phyloP scores from a whole-genome alignment of 495 filamentous ascomycete genomes.

The Hypoxylon lienhwacheense region DNA sequence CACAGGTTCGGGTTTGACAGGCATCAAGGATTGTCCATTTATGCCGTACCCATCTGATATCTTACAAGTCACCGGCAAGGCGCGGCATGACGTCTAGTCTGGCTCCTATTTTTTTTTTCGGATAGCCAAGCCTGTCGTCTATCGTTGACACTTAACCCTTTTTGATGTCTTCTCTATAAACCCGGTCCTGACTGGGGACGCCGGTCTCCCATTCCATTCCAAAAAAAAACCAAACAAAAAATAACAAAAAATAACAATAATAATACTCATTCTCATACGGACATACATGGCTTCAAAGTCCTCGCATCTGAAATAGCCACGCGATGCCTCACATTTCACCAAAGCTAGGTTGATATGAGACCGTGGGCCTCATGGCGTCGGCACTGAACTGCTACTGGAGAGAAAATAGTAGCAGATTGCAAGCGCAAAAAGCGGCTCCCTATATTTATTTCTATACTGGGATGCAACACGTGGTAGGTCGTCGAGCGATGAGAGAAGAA shows the following conservation, averaged over 20 bases:
- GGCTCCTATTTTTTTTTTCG: conserved; percentile 12
- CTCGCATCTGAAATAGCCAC: conserved; percentile 7
- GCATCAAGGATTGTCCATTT: conserved; percentile 17
- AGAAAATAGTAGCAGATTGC: conserved; percentile 5
- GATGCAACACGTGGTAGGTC: conserved; percentile 33
- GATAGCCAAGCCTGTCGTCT: conserved; percentile 28
- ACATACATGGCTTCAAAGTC: too few species aligned
- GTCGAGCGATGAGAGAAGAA: neutral
- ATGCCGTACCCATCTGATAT: conserved; percentile 26
- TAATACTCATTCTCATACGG: too few species aligned
- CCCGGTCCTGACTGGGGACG: conserved; percentile 26
- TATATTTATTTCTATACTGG: conserved; percentile 30
- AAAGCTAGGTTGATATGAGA: conserved; percentile 11
- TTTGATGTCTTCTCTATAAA: conserved; percentile 22
- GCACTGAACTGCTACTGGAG: conserved; percentile 14
- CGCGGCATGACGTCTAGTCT: conserved; percentile 31
- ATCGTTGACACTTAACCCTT: conserved; percentile 31
- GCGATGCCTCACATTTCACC: conserved; percentile 2
- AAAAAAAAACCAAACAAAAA: too few species aligned
- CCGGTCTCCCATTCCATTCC: conserved; percentile 7
- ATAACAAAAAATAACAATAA: too few species aligned
- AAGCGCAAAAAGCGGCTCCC: conserved; percentile 28
- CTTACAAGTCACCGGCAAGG: conserved; percentile 23
- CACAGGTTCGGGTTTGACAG: conserved; percentile 32
- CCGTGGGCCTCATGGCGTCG: conserved; percentile 4